Evolutionary conservation across 225 moss, liverwort and hornwort species (phyloP).

Genomic region (Thuidium tamariscinum): DNA sequence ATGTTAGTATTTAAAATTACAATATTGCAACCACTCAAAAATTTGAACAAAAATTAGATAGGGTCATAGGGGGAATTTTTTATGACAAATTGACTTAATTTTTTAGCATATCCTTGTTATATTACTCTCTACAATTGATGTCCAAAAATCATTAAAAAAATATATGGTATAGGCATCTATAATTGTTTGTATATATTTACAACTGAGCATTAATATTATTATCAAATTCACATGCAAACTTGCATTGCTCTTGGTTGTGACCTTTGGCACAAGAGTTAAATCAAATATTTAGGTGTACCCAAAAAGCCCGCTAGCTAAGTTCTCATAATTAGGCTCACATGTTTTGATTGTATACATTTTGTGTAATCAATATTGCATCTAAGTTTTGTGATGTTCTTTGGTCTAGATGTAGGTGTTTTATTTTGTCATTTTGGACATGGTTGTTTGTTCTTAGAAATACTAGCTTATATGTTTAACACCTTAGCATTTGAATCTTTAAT

Average conservation of each 20-base stretch:
- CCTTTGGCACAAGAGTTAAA: no score
- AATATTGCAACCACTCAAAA: background rate
- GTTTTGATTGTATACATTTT: background rate
- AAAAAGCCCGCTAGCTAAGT: no score
- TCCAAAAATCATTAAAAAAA: background rate
- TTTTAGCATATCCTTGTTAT: background rate
- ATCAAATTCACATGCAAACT: rapidly evolving
- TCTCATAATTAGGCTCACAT: no score
- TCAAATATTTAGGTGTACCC: no score
- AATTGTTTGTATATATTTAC: background rate
- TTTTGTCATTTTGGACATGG: rapidly evolving
- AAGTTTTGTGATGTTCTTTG: background rate
- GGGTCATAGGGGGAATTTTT: rapidly evolving
- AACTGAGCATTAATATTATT: rapidly evolving
- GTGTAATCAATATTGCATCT: background rate
- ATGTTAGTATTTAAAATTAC: background rate
- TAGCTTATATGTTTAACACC: no score
- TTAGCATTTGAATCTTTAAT: no score
- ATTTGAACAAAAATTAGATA: background rate
- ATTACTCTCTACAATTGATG: background rate
- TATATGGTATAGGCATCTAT: background rate
- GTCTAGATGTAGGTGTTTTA: background rate
- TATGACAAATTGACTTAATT: rapidly evolving
- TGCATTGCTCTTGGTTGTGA: no score
- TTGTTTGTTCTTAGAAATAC: no score